Percentiles rank a stretch among this genome's conserved stretches.
phyloP scores from a whole-genome alignment of 148 eudicot species.

The Simmondsia chinensis region DNA sequence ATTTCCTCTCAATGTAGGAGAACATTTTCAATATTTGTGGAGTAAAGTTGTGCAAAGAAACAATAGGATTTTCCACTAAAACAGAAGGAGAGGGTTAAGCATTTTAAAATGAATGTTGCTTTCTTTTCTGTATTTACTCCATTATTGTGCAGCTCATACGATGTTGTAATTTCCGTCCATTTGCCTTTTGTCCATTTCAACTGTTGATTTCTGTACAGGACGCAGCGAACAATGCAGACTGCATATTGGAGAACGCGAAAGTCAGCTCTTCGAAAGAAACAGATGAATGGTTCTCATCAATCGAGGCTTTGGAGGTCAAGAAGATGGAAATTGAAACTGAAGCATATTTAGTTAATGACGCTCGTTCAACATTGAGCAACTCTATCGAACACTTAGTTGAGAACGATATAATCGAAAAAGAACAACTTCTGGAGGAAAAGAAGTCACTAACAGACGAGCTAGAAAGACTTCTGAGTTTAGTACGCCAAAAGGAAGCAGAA shows the following conservation, averaged over 20 bases:
- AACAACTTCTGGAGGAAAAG: conserved; percentile 36
- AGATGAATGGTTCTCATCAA: conserved; percentile 42
- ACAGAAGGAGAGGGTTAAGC: too few relatives aligned
- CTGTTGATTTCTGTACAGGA: conserved; percentile 25
- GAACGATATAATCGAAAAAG: conserved; percentile 51
- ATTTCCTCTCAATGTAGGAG: too few relatives aligned
- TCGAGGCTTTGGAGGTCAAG: conserved; percentile 48
- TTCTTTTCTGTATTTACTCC: too few relatives aligned
- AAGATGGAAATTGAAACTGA: conserved; percentile 56
- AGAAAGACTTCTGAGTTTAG: conserved; percentile 49
- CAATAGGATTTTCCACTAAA: too few relatives aligned
- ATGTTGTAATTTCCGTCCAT: too few relatives aligned
- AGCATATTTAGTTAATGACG: conserved; percentile 38
- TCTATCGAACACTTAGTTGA: conserved; percentile 42
- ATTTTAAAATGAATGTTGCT: too few relatives aligned
- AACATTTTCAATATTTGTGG: too few relatives aligned
- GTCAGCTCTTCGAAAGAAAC: conserved; percentile 30
- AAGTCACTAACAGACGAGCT: conserved; percentile 39
- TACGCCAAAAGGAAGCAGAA: conserved; percentile 60
- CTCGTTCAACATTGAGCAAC: conserved; percentile 28
- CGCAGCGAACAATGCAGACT: conserved; percentile 40
- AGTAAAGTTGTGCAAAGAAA: too few relatives aligned
- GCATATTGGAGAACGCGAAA: conserved; percentile 32
- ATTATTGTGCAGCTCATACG: too few relatives aligned
- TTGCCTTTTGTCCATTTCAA: background rate